These are phyloP conservation scores for Diddensiella transvaalensis DNA, from an alignment of 805 yeast genomes.

Conservation along the genomic window DNA sequence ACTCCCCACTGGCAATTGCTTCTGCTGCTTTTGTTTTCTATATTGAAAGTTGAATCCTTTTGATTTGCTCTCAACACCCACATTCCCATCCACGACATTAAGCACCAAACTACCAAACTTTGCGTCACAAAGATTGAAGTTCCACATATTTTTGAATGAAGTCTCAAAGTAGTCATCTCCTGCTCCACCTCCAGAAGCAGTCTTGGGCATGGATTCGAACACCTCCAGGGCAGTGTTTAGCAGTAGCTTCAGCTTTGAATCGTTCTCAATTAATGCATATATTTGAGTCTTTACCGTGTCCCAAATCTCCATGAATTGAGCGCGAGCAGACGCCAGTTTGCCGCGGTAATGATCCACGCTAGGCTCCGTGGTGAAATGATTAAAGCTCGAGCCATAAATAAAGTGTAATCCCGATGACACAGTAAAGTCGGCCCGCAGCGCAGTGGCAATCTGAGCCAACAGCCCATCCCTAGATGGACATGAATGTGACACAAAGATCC, in stretches of 20 bases:
- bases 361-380: conserved; percentile 62
- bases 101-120: conserved; percentile 48
- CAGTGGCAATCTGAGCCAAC: conserved; percentile 61
- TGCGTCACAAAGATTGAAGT: conserved; percentile 66
- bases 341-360: conserved; percentile 58
- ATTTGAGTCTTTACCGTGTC: conserved; percentile 53
- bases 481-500: conserved; percentile 63
- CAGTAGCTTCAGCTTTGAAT: conserved; percentile 43
- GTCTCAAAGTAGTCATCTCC: conserved; percentile 58
- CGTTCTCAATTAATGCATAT: conserved; percentile 37
- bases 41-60: conserved; percentile 63
- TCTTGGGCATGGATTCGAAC: conserved; percentile 49
- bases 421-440: conserved; percentile 67
- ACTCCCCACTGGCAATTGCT: conserved; percentile 1
- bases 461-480: conserved; percentile 69
- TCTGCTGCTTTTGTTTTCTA: conserved; percentile 31
- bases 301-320: conserved; percentile 64
- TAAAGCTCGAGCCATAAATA: conserved; percentile 64
- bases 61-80: conserved; percentile 51
- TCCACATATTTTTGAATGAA: conserved; percentile 74
- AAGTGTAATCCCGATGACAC: conserved; percentile 71
- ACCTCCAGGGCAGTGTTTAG: conserved; percentile 56
- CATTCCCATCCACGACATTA: conserved; percentile 43
- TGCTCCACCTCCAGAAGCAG: conserved; percentile 30
- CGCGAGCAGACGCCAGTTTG: conserved; percentile 59